Evolutionary conservation across 2,329 filamentous ascomycete genomes (phyloP).

Genomic region (Fusarium sp.): DNA sequence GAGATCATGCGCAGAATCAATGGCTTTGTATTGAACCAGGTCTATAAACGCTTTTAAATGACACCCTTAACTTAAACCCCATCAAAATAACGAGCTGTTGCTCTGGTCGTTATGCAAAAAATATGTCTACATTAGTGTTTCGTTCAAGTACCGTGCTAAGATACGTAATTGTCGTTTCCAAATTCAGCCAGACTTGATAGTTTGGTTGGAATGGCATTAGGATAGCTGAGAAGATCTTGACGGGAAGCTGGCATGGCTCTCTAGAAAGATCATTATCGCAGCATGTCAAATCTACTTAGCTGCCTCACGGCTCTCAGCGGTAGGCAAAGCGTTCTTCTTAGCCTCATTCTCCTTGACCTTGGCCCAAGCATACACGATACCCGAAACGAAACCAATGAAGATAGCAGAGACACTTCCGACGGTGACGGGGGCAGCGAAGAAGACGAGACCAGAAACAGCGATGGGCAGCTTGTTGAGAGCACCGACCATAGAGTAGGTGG

Average conservation of each 20-base stretch:
- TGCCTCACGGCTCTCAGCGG: conserved; percentile 57
- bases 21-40: conserved; percentile 28
- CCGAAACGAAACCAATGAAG: conserved; percentile 88
- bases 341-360: conserved; percentile 68
- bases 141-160: conserved; percentile 26
- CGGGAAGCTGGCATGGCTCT: not conserved
- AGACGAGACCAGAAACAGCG: conserved; percentile 89
- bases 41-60: conserved; percentile 45
- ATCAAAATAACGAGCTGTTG: conserved; percentile 27
- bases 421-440: conserved; percentile 95
- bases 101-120: conserved; percentile 35
- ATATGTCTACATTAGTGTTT: conserved; percentile 42
- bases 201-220: not conserved
- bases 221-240: not conserved
- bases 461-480: conserved; percentile 98
- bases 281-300: conserved; percentile 28
- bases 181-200: conserved; percentile 8
- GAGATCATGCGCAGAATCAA: not conserved
- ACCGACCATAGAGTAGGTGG: conserved; percentile 98
- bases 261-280: not conserved
- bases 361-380: conserved; percentile 89
- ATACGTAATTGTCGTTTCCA: conserved; percentile 25
- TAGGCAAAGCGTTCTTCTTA: conserved; percentile 69
- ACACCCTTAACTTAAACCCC: conserved; percentile 23
- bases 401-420: conserved; percentile 96